Base-by-base conservation (phyloP, 1,284 basidiomycete genomes). In the Hemileia vastatrix region DNA sequence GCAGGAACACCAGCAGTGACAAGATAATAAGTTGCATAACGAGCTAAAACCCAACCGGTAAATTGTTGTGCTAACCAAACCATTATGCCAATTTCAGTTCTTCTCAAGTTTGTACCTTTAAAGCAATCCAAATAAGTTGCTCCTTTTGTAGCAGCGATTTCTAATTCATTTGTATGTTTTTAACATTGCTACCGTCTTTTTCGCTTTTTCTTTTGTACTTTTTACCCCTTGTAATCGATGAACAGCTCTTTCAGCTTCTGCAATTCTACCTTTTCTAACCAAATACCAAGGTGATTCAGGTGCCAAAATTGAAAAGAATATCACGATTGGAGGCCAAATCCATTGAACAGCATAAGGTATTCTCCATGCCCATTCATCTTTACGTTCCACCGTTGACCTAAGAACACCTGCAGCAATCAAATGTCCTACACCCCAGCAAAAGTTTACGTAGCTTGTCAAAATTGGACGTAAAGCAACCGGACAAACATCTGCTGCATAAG, bases 401-500 rank as follows among this genome's bases (percentile, higher is more conserved):
- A 80, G 74, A 24, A 80, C 76, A 54, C 78, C 80, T 0, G 77
- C 76, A n/a, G 76, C 75, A 51, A 81, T 62, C 15, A 77, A 61
- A 48, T 77, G 76, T 61, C 78, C 77, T 45, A 72, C 65, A 43
- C 76, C 80, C 79, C 79, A 80, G 71, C 78, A 79, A 64, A 79
- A 74, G 71, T 78, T 79, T 63, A 80, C 77, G 69, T 77, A 80
- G 50, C 78, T 76, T 31, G 79, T 80, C 13, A 81, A 71, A 69
- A 78, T 78, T 18, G 73, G 76, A 33, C 80, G 77, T 1, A 81
- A 72, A 9, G 73, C 72, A 47, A 78, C 78, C 1, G 80, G 80
- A 32, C 76, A 77, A 33, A 81, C 76, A 54, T 81, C 80, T 36
- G 77, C 76, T 15, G 80, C 80, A 64, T 80, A 81, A 0, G 78